These are phyloP conservation scores for Penicillium silybi DNA, from an alignment of 495 filamentous ascomycete genomes.

Conservation along the genomic window DNA sequence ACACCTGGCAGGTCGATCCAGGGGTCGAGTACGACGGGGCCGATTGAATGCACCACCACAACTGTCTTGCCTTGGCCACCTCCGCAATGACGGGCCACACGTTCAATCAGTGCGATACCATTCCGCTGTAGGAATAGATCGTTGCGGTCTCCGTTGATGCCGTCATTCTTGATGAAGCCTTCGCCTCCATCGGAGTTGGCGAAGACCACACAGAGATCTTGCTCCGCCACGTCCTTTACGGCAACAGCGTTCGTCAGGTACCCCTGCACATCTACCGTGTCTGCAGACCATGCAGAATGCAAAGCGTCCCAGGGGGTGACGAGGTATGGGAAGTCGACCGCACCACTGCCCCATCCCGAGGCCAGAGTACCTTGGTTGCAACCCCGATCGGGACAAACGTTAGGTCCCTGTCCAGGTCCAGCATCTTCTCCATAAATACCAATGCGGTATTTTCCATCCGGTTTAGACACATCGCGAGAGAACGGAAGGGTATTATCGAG, in stretches of 20 bases:
- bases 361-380: slow-evolving; percentile 84
- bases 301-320: slow-evolving; percentile 67
- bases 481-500: slow-evolving; percentile 60
- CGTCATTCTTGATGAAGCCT: slow-evolving; percentile 58
- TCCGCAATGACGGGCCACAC: slow-evolving; percentile 69
- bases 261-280: slow-evolving; percentile 55
- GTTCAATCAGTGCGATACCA: slow-evolving; percentile 67
- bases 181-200: slow-evolving; percentile 61
- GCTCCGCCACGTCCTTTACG: slow-evolving; percentile 33
- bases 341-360: slow-evolving; percentile 86
- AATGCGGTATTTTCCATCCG: slow-evolving; percentile 48
- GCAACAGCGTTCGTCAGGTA: slow-evolving; percentile 56
- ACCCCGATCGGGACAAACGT: slow-evolving; percentile 69
- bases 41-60: slow-evolving; percentile 87
- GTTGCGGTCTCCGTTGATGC: slow-evolving; percentile 76
- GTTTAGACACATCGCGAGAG: slow-evolving; percentile 45
- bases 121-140: slow-evolving; percentile 74
- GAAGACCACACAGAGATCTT: slow-evolving; percentile 66
- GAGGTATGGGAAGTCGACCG: slow-evolving; percentile 83
- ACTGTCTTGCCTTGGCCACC: slow-evolving; percentile 64
- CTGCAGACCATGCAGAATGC: slow-evolving; percentile 52
- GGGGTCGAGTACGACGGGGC: slow-evolving; percentile 76
- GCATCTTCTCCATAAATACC: slow-evolving; percentile 87
- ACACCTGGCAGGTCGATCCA: slow-evolving; percentile 80
- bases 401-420: slow-evolving; percentile 63